Evolutionary conservation across 495 filamentous ascomycete species (phyloP), one percentile per base, ranked within the genome.

Genomic region (Lasiosphaeria hispida): DNA sequence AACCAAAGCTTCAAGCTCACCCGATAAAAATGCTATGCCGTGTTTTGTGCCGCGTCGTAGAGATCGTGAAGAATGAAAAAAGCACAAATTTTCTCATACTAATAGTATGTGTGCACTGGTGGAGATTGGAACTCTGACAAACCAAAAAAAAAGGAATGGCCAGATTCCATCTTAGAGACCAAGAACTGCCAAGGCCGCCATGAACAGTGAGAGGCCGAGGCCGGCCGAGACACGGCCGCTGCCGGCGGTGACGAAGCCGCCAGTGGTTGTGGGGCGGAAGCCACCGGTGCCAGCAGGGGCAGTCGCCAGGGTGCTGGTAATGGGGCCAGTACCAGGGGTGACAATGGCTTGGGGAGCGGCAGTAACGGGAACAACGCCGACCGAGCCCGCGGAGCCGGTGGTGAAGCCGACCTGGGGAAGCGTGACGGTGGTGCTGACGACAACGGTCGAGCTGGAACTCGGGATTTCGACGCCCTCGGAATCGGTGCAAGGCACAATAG

Each of bases 331-430:
- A n/a, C 63, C 48, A 48, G 40, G 53, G 18, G 57, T 62, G 49
- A 57, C 57, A 10, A 62, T 50, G 13, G 65, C 48, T 11, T 48
- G 47, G 6, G 68, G 63, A 14, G 55, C 54, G 36, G 64, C 56
- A 10, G 65, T 55, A 9, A 55, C 63, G 14, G 84, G 83, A 0
- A 80, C 75, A 39, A 84, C 62, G 18, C 71, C 79, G 41, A 83
- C 79, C 38, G 68, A 57, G 44, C 69, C 69, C 14, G 66, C 57
- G 33, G 74, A 75, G 60, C 68, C 67, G 43, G 87, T 91, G 43
- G 80, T 81, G 79, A 92, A 90, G 62, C 72, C 74, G 50, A 92
- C 83, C 69, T 89, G 85, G n/a, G 89, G 89, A 43, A 92, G 85
- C 44, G 84, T 87, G 61, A 88, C 68, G 60, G 72, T 72, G 56